Evolutionary conservation across 176 grass and related monocot genomes (phyloP).

Genomic region (Otatea glauca): DNA sequence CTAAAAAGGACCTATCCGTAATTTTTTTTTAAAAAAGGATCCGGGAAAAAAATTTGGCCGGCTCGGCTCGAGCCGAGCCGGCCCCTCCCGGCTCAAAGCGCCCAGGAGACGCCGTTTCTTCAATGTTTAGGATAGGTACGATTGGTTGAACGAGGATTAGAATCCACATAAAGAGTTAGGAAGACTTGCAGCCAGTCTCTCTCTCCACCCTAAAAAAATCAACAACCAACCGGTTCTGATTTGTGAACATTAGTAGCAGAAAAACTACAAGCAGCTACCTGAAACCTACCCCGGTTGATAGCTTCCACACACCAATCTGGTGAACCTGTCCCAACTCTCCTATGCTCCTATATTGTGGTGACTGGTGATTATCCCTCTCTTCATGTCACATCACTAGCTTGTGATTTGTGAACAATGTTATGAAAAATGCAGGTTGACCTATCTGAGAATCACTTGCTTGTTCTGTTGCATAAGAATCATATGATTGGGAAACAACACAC

Average conservation of each 20-base stretch:
- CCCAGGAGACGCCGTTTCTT: too few relatives aligned
- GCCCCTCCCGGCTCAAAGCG: too few relatives aligned
- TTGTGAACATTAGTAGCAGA: not conserved
- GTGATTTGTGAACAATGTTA: not conserved
- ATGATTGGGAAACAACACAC: not conserved
- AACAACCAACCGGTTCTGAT: not conserved
- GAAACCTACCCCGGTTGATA: conserved; percentile 6
- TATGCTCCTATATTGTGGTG: not conserved
- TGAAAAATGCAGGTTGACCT: not conserved
- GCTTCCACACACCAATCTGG: not conserved
- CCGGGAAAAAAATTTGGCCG: too few relatives aligned
- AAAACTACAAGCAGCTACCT: not conserved
- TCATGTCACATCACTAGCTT: not conserved
- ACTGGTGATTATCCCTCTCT: not conserved
- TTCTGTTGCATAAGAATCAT: not conserved
- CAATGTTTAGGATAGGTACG: too few relatives aligned
- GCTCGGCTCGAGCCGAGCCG: too few relatives aligned
- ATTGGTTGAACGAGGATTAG: not conserved
- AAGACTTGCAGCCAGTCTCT: not conserved
- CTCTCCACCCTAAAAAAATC: not conserved
- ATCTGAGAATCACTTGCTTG: not conserved
- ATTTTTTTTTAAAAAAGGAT: too few relatives aligned
- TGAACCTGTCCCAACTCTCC: not conserved
- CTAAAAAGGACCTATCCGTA: too few relatives aligned
- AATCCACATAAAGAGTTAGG: not conserved